phyloP scores from a whole-genome alignment of 2,329 filamentous ascomycete species.

The Aspergillus sp. region DNA sequence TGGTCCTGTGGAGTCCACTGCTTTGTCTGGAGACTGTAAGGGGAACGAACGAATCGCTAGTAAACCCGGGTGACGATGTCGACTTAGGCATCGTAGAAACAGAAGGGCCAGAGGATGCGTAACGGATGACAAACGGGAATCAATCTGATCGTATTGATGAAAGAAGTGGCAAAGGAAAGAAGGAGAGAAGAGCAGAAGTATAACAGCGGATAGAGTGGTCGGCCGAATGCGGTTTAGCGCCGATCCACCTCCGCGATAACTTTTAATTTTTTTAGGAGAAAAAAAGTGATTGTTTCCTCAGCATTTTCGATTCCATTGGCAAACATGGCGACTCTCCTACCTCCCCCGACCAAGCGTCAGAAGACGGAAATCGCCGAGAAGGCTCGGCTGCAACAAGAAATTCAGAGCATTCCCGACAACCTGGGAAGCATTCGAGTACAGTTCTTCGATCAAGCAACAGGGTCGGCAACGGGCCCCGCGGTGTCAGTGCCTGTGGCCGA shows the following conservation, averaged over 20 bases:
- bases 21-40: slow-evolving; percentile 23
- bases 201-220: neutral
- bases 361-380: slow-evolving; percentile 72
- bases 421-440: slow-evolving; percentile 79
- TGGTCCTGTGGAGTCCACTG: slow-evolving; percentile 53
- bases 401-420: slow-evolving; percentile 64
- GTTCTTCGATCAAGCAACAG: slow-evolving; percentile 78
- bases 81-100: neutral
- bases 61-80: slow-evolving; percentile 9
- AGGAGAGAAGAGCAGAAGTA: neutral
- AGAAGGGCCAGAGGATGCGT: neutral
- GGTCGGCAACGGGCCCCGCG: slow-evolving; percentile 66
- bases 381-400: slow-evolving; percentile 72
- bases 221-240: slow-evolving; percentile 20
- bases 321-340: slow-evolving; percentile 74
- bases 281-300: slow-evolving; percentile 5
- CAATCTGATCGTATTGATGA: neutral
- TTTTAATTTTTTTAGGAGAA: slow-evolving; percentile 18
- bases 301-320: neutral
- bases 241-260: slow-evolving; percentile 18
- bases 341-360: slow-evolving; percentile 87
- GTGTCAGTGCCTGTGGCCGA: slow-evolving; percentile 79
- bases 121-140: neutral
- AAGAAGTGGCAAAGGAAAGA: neutral
- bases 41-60: slow-evolving; percentile 20